phyloP scores from a whole-genome alignment of 306 rosid species.

The Cotoneaster glaucophyllus region DNA sequence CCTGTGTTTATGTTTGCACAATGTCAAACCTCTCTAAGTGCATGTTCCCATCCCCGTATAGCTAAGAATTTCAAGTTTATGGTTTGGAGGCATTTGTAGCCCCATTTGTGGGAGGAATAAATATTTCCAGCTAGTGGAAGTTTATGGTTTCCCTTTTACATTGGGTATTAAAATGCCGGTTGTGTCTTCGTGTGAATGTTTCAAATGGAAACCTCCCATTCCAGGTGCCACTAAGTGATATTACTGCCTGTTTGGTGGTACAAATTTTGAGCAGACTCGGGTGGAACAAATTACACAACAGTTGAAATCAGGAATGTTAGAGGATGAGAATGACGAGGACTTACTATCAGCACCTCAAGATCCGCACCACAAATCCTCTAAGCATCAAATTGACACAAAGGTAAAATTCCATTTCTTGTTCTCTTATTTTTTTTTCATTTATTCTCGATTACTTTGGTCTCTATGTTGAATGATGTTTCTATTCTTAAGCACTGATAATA shows the following conservation, averaged over 20 bases:
- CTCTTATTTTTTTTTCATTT: background rate
- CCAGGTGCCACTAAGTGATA: conserved; percentile 52
- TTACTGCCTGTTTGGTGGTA: conserved; percentile 48
- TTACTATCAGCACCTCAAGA: conserved; percentile 24
- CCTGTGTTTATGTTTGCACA: background rate
- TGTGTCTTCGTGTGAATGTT: conserved; percentile 37
- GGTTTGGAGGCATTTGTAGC: conserved; percentile 5
- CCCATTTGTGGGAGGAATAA: conserved; percentile 15
- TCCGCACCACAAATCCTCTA: conserved; percentile 25
- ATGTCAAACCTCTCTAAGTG: background rate
- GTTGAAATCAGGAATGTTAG: conserved; percentile 48
- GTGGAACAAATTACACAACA: conserved; percentile 72
- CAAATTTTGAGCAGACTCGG: conserved; percentile 67
- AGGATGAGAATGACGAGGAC: conserved; percentile 27
- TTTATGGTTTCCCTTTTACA: conserved; percentile 21
- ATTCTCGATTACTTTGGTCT: background rate
- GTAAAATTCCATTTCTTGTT: conserved; percentile 33
- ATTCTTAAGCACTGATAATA: conserved; percentile 22
- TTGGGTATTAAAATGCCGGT: conserved; percentile 29
- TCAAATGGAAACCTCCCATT: conserved; percentile 34
- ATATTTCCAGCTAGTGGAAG: conserved; percentile 26
- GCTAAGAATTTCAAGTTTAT: background rate
- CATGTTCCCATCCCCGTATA: background rate
- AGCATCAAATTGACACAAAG: conserved; percentile 37
- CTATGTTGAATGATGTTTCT: conserved; percentile 8